Evolutionary conservation across 2,329 filamentous ascomycete genomes (phyloP).

Genomic region (Microascus cirrosus): DNA sequence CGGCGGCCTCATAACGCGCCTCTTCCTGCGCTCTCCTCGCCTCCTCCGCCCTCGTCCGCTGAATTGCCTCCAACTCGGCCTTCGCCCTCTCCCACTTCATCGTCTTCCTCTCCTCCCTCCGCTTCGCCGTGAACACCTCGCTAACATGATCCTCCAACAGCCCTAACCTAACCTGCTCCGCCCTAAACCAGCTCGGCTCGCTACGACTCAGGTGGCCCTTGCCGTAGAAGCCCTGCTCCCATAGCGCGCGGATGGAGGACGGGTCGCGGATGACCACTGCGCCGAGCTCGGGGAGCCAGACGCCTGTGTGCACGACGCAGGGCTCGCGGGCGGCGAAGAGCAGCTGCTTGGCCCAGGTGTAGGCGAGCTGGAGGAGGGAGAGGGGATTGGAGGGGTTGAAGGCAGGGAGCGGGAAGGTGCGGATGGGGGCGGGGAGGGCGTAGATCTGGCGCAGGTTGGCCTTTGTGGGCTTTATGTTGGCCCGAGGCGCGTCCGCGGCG

Average conservation of each 20-base stretch:
- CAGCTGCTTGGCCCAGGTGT: slow-evolving; percentile 65
- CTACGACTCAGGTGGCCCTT: slow-evolving; percentile 89
- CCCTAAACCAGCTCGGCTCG: slow-evolving; percentile 85
- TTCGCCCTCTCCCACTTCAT: slow-evolving; percentile 90
- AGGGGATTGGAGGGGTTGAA: slow-evolving; percentile 90
- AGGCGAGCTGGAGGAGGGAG: slow-evolving; percentile 70
- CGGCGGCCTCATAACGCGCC: neutral
- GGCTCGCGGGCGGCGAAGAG: slow-evolving; percentile 56
- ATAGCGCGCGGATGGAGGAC: slow-evolving; percentile 65
- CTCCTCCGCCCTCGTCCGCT: slow-evolving; percentile 47
- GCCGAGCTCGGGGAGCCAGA: slow-evolving; percentile 71
- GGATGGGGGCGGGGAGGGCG: slow-evolving; percentile 66
- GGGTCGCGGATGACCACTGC: slow-evolving; percentile 77
- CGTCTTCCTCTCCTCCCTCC: slow-evolving; percentile 69
- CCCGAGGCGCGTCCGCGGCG: slow-evolving; percentile 11
- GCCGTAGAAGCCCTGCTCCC: slow-evolving; percentile 96
- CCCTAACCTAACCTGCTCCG: slow-evolving; percentile 64
- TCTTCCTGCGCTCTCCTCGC: slow-evolving; percentile 13
- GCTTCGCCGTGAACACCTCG: slow-evolving; percentile 66
- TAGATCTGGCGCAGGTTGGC: slow-evolving; percentile 58
- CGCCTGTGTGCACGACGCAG: slow-evolving; percentile 53
- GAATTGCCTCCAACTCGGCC: slow-evolving; percentile 73
- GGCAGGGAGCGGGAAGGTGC: slow-evolving; percentile 71
- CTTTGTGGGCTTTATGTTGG: slow-evolving; percentile 6
- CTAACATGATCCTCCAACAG: slow-evolving; percentile 57